Conservation (phyloP, 2,329 filamentous ascomycete species). For the Graphiopsis chlorocephala region DNA sequence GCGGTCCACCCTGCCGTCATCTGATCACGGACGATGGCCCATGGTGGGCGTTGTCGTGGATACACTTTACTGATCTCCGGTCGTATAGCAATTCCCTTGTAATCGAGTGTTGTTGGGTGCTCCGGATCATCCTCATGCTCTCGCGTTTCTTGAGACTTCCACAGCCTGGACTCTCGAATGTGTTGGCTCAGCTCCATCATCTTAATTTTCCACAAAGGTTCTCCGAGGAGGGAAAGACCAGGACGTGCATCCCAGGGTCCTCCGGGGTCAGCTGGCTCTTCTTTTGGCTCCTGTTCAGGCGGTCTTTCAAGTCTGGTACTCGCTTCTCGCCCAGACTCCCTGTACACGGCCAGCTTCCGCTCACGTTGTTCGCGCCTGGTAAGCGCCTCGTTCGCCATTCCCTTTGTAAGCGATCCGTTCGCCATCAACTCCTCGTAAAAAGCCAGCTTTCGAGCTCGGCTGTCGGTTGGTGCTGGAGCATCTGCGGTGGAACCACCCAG, state of each 20-base stretch:
- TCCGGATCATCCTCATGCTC: background rate
- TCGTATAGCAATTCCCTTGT: background rate
- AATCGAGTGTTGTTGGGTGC: background rate
- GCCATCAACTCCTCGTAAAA: slow-evolving; percentile 3
- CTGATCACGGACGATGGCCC: background rate
- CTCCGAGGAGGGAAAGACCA: background rate
- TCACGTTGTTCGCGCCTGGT: no score
- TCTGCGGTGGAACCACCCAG: background rate
- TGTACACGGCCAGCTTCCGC: no score
- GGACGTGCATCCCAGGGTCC: background rate
- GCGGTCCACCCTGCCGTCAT: background rate
- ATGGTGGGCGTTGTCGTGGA: background rate
- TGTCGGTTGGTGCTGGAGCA: background rate
- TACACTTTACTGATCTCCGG: background rate
- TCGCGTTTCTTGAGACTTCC: background rate
- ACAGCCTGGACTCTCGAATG: background rate
- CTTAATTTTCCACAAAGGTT: background rate
- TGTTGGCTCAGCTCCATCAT: background rate
- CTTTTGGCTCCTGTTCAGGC: background rate
- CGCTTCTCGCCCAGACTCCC: no score
- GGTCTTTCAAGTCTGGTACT: background rate
- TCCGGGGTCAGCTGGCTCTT: background rate
- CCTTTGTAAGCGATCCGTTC: no score
- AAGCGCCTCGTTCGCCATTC: no score
- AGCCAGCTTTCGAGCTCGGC: background rate